Conservation (phyloP, 352 stramenopile genomes). For the Globisporangium viniferum region DNA sequence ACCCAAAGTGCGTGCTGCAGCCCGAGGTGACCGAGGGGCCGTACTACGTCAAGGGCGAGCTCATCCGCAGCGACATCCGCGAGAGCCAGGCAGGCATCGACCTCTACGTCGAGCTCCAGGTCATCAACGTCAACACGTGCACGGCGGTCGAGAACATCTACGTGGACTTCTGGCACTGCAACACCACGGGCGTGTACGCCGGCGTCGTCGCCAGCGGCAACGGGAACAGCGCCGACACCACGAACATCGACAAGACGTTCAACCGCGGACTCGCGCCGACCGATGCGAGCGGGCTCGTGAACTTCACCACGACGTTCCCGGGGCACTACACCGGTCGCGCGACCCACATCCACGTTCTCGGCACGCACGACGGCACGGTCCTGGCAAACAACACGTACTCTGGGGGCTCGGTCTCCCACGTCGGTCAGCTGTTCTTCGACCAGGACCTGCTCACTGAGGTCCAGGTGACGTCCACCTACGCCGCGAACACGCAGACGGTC, state of each 20-base stretch:
- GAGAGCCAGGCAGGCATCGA: constrained; percentile 8
- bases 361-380: constrained; percentile 2
- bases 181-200: constrained; percentile 15
- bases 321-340: constrained; percentile 17
- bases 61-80: constrained; percentile 15
- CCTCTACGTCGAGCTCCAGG: constrained; percentile 12
- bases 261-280: constrained; percentile 10
- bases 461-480: background rate
- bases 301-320: constrained; percentile 13
- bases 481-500: constrained; percentile 7
- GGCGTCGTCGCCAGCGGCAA: constrained; percentile 11
- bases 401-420: background rate
- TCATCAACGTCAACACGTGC: constrained; percentile 19
- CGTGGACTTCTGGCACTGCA: constrained; percentile 20
- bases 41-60: constrained; percentile 16
- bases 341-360: constrained; percentile 15
- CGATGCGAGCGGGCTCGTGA: background rate
- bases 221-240: constrained; percentile 3
- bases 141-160: constrained; percentile 10
- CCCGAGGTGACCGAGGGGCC: constrained; percentile 11
- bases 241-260: constrained; percentile 15
- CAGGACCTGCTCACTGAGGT: background rate
- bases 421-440: constrained; percentile 13
- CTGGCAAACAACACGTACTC: constrained; percentile 18
- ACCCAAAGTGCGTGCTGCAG: constrained; percentile 10